Evolutionary conservation across 257 asterid genomes (phyloP).

Genomic region (Scutellaria baicalensis): DNA sequence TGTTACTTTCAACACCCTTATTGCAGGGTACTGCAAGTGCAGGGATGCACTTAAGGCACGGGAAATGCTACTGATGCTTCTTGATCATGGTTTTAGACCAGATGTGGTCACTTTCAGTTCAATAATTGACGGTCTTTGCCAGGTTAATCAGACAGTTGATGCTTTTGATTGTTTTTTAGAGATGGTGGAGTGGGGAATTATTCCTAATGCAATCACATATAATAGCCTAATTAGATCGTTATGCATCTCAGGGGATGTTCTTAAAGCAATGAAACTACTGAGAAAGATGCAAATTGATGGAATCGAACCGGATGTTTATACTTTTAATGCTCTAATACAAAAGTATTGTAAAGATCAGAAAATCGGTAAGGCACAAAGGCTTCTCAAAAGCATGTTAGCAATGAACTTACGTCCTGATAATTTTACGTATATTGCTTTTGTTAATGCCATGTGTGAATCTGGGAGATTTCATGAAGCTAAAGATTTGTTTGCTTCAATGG

Average conservation of each 20-base stretch:
- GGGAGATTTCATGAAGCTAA: constrained; percentile 66
- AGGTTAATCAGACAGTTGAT: constrained; percentile 41
- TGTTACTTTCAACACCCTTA: constrained; percentile 72
- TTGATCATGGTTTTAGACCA: constrained; percentile 53
- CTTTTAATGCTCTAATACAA: constrained; percentile 73
- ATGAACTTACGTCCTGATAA: constrained; percentile 67
- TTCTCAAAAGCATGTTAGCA: constrained; percentile 58
- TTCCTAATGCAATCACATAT: constrained; percentile 58
- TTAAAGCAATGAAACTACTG: constrained; percentile 49
- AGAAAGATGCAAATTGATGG: constrained; percentile 73
- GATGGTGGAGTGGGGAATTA: constrained; percentile 77
- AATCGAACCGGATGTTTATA: constrained; percentile 53
- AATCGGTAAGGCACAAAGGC: constrained; percentile 65
- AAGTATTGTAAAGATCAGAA: constrained; percentile 49
- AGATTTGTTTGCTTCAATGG: constrained; percentile 60
- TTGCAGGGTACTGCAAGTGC: constrained; percentile 60
- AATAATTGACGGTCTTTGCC: constrained; percentile 74
- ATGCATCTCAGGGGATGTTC: constrained; percentile 55
- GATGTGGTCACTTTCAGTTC: constrained; percentile 76
- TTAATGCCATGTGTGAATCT: constrained; percentile 52
- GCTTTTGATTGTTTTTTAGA: constrained; percentile 76
- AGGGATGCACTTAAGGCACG: constrained; percentile 46
- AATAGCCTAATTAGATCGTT: constrained; percentile 67
- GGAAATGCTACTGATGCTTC: constrained; percentile 48
- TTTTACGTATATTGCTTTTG: constrained; percentile 62